Conservation (phyloP, 1,284 basidiomycete genomes). For the Tilletiaria anomala region DNA sequence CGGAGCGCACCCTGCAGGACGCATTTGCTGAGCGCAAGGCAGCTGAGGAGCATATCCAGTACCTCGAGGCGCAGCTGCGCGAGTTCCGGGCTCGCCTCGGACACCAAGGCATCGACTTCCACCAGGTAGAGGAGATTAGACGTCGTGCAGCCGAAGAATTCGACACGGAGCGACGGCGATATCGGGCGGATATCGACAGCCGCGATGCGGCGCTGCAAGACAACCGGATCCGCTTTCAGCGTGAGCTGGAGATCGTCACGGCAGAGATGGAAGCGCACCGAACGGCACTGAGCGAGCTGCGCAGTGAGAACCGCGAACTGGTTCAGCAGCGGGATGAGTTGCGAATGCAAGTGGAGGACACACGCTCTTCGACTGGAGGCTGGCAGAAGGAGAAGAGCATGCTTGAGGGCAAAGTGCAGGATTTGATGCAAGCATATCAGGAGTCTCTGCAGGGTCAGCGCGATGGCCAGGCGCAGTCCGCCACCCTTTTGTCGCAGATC, state of each 20-base stretch:
- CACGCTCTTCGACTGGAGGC: too few species aligned
- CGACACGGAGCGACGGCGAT: constrained; percentile 59
- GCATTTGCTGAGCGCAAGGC: constrained; percentile 48
- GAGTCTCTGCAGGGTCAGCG: constrained; percentile 56
- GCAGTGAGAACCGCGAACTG: constrained; percentile 60
- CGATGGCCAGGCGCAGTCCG: constrained; percentile 68
- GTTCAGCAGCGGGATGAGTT: too few species aligned
- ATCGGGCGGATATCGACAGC: constrained; percentile 59
- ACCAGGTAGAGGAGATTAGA: constrained; percentile 50
- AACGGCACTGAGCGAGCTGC: constrained; percentile 3
- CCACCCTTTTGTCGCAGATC: constrained; percentile 65
- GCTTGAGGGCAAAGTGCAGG: too few species aligned
- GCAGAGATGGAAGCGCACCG: constrained; percentile 15
- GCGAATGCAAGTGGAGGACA: too few species aligned
- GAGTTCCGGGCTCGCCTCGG: constrained; percentile 55
- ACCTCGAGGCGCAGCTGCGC: constrained; percentile 48
- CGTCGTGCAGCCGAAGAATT: constrained; percentile 56
- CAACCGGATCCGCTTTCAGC: constrained; percentile 49
- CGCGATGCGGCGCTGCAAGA: constrained; percentile 62
- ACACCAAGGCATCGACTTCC: constrained; percentile 54
- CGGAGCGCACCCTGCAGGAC: constrained; percentile 42
- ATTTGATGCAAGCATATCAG: too few species aligned
- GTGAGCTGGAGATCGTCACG: constrained; percentile 8
- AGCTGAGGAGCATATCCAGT: constrained; percentile 46
- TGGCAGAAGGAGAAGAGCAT: too few species aligned